Percentiles rank a stretch among this genome's conserved stretches.
These are phyloP conservation scores for Lachnellula cervina DNA, from an alignment of 2,329 filamentous ascomycete species.

Conservation along the genomic window DNA sequence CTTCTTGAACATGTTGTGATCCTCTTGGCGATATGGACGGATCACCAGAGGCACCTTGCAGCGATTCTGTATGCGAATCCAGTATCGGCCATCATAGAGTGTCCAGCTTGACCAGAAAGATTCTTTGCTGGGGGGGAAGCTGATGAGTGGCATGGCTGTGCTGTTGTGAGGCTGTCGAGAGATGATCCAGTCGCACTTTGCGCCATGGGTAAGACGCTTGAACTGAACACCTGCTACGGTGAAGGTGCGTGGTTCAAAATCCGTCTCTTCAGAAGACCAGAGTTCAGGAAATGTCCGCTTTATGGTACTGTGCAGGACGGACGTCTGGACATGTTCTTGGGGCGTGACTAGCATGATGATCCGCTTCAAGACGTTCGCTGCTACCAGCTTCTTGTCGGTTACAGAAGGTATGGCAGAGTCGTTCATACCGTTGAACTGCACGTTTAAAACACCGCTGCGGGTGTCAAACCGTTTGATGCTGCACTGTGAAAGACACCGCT, in stretches of 20 bases:
- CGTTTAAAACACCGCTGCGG: constrained; percentile 31
- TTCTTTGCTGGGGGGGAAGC: constrained; percentile 32
- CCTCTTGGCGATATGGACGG: constrained; percentile 15
- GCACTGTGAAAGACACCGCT: constrained; percentile 47
- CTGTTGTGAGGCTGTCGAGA: constrained; percentile 20
- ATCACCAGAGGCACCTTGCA: constrained; percentile 7
- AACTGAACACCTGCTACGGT: constrained; percentile 23
- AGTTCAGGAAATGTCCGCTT: constrained; percentile 37
- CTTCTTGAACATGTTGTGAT: constrained; percentile 15
- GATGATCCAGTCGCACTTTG: constrained; percentile 17
- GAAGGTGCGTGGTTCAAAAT: constrained; percentile 2
- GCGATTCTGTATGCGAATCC: constrained; percentile 43
- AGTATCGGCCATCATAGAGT: constrained; percentile 57
- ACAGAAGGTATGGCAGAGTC: not conserved
- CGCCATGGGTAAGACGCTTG: constrained; percentile 1
- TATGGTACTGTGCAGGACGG: constrained; percentile 38
- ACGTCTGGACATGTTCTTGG: constrained; percentile 37
- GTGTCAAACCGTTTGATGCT: constrained; percentile 33
- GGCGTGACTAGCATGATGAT: constrained; percentile 47
- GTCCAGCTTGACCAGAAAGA: constrained; percentile 21
- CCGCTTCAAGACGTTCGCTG: constrained; percentile 41
- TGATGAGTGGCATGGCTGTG: constrained; percentile 37
- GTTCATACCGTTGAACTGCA: constrained; percentile 16
- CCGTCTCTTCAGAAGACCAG: not conserved
- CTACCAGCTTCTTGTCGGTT: constrained; percentile 24